Evolutionary conservation across 257 asterid genomes (phyloP).

Genomic region (Vinca minor): DNA sequence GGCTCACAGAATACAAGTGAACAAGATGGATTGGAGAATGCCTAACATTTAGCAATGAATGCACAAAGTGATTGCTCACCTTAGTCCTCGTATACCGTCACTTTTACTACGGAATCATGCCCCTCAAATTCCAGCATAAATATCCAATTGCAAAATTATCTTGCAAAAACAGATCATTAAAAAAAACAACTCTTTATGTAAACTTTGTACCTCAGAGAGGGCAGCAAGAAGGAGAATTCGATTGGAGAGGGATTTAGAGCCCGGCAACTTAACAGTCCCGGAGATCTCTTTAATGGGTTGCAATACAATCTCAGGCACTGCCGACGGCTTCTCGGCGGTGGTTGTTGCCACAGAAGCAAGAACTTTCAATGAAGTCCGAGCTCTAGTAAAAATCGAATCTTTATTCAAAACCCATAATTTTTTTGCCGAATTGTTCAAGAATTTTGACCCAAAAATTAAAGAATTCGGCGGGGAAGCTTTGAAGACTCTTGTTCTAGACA

Average conservation of each 20-base stretch:
- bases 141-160: too few species aligned
- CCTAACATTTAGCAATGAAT: too few species aligned
- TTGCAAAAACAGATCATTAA: not conserved
- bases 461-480: conserved; percentile 44
- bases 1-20: too few species aligned
- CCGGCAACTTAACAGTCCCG: conserved; percentile 90
- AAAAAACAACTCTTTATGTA: not conserved
- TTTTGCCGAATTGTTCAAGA: conserved; percentile 32
- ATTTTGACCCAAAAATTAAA: conserved; percentile 42
- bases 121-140: too few species aligned
- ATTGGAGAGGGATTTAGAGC: conserved; percentile 93
- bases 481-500: conserved; percentile 25
- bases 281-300: conserved; percentile 85
- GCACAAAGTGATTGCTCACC: too few species aligned
- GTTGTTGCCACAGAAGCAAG: conserved; percentile 58
- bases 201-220: conserved; percentile 61
- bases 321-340: conserved; percentile 69
- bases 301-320: conserved; percentile 77
- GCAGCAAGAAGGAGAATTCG: conserved; percentile 97
- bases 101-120: too few species aligned
- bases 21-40: too few species aligned
- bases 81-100: too few species aligned
- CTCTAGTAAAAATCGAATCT: conserved; percentile 32
- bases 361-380: conserved; percentile 33
- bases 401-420: conserved; percentile 36